Evolutionary conservation across 768 basidiomycete genomes (phyloP).

Genomic region (Ramaria sp.): DNA sequence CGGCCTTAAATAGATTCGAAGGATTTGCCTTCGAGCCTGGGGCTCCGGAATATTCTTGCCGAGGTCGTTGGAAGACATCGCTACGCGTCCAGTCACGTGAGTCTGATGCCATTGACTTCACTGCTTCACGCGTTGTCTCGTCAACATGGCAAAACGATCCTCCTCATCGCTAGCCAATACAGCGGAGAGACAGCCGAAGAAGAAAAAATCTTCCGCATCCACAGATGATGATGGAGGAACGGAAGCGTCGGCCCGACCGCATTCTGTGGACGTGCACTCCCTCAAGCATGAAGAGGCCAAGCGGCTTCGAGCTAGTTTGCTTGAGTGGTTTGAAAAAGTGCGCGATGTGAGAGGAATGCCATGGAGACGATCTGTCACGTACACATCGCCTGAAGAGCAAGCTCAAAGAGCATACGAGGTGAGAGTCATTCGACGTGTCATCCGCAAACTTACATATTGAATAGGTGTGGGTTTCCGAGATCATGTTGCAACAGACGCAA

Average conservation of each 20-base stretch:
- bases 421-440: slow-evolving; percentile 13
- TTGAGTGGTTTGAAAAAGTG: slow-evolving; percentile 61
- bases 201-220: neutral
- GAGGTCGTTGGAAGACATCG: too few relatives aligned
- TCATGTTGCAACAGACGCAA: slow-evolving; percentile 97
- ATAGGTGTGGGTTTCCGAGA: slow-evolving; percentile 86
- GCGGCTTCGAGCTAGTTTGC: slow-evolving; percentile 36
- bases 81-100: too few relatives aligned
- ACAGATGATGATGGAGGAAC: neutral
- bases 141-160: neutral
- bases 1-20: too few relatives aligned
- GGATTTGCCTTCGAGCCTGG: too few relatives aligned
- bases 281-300: neutral
- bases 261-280: neutral
- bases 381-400: slow-evolving; percentile 40
- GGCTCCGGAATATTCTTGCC: too few relatives aligned
- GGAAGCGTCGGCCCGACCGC: neutral
- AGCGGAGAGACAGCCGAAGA: neutral
- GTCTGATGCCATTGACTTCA: too few relatives aligned
- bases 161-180: neutral
- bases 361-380: slow-evolving; percentile 71
- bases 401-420: slow-evolving; percentile 92
- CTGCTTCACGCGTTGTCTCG: too few relatives aligned
- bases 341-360: slow-evolving; percentile 74
- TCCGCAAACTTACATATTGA: neutral